Percentiles rank a stretch among this genome's conserved stretches.
Evolutionary conservation across 768 basidiomycete genomes (phyloP).

Genomic region (Serendipita vermifera): DNA sequence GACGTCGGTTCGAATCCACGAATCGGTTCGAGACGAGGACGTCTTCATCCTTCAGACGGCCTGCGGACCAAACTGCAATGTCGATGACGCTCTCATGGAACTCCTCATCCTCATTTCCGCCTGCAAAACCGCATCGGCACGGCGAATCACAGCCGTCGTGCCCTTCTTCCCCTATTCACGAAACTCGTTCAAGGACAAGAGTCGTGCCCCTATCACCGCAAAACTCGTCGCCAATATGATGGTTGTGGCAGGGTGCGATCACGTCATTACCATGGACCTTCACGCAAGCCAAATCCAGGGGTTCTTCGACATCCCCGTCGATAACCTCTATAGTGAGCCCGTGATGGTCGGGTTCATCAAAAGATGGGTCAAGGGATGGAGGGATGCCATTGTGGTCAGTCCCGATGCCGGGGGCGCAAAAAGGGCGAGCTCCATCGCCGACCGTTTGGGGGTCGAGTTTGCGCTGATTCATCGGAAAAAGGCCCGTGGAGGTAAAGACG

Average conservation of each 20-base stretch:
- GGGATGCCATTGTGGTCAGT: slow-evolving; percentile 81
- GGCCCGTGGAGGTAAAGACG: slow-evolving; percentile 45
- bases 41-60: slow-evolving; percentile 97
- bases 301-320: slow-evolving; percentile 97
- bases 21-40: slow-evolving; percentile 94
- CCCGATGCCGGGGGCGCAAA: slow-evolving; percentile 99
- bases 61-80: slow-evolving; percentile 43
- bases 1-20: slow-evolving; percentile 86
- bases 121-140: slow-evolving; percentile 90
- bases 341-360: slow-evolving; percentile 92
- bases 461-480: slow-evolving; percentile 90
- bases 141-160: slow-evolving; percentile 92
- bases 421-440: slow-evolving; percentile 91
- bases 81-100: slow-evolving; percentile 97
- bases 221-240: slow-evolving; percentile 99
- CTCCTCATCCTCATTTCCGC: slow-evolving; percentile 97
- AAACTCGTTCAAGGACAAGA: slow-evolving; percentile 97
- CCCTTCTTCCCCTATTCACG: slow-evolving; percentile 96
- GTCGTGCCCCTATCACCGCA: slow-evolving; percentile 90
- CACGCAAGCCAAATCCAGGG: slow-evolving; percentile 98
- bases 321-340: slow-evolving; percentile 94
- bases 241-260: slow-evolving; percentile 91
- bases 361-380: slow-evolving; percentile 70
- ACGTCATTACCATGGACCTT: slow-evolving; percentile 98
- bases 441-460: slow-evolving; percentile 90